Evolutionary conservation across 2,329 filamentous ascomycete genomes (phyloP).

Genomic region (Exserohilum rostratum): DNA sequence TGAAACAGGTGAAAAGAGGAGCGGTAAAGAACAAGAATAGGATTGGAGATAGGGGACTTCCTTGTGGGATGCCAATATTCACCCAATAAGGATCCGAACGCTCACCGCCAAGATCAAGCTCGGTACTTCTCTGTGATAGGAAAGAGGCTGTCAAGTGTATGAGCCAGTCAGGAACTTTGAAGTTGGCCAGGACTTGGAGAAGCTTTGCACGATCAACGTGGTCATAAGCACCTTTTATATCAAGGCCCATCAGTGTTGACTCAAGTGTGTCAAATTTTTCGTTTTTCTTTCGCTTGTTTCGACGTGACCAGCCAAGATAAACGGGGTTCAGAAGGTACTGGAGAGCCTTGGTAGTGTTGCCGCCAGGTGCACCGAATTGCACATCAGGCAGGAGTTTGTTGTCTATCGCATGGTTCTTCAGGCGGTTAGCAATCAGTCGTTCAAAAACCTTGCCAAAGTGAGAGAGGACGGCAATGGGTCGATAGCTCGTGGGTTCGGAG

Average conservation of each 20-base stretch:
- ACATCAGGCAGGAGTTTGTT: background rate
- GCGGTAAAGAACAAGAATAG: conserved; percentile 3
- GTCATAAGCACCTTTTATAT: conserved; percentile 6
- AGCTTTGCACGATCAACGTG: conserved; percentile 1
- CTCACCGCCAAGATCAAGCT: background rate
- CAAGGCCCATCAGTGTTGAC: background rate
- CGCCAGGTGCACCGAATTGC: conserved; percentile 3
- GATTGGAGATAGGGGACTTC: background rate
- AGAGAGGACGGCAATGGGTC: conserved; percentile 29
- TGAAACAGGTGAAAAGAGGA: background rate
- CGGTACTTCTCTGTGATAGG: background rate
- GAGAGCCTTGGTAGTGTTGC: background rate
- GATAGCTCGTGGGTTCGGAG: conserved; percentile 26
- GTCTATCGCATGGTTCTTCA: conserved; percentile 12
- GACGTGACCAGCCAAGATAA: background rate
- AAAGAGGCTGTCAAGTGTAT: conserved; percentile 1
- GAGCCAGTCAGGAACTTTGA: conserved; percentile 5
- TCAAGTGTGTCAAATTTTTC: too few relatives aligned
- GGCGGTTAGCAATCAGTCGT: conserved; percentile 22
- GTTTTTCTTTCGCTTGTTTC: background rate
- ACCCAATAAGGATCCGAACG: background rate
- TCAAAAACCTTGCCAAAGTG: conserved; percentile 36
- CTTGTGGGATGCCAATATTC: conserved; percentile 4
- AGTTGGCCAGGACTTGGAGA: background rate
- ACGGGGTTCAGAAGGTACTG: background rate